Base-by-base conservation (phyloP, 2,329 filamentous ascomycete species). In the Phialocephala sp. region DNA sequence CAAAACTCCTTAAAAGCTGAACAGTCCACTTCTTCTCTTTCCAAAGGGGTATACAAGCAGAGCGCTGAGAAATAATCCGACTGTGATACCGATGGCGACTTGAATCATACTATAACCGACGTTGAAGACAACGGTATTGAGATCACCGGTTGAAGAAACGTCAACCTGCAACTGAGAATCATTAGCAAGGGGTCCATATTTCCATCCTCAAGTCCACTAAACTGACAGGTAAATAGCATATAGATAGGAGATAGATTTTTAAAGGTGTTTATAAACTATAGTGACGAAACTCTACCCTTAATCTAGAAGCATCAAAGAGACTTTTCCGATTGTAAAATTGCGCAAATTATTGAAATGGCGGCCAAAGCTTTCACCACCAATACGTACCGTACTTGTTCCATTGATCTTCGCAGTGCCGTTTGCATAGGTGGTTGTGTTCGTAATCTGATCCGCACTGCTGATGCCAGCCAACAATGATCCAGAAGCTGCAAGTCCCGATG, bases 391-490 rank as follows among this genome's bases (percentile, higher is more conserved):
- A 60, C 66, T 73, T 6, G 74, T 74, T 18, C 50, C 71, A 59
- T 72, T 75, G 11, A 74, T 60, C 22, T 69, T 72, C 1, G 60
- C 22, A 11, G 74, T 75, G 15, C 73, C 73, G 61, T 76, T 76
- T 22, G 64, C 37, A 62, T 69, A 72, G 8, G 66, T 67, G 15
- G 72, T 74, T 9, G 66, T 63, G 60, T 76, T 76, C 6, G 81
- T 85, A 54, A 88, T 81, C 60, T 83, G 79, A 67, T 89, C 81
- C 0, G 87, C 87, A 6, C 81, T 83, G 4, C 80, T 81, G 62
- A 90, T 78, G 18, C 87, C 87, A 8, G 84, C 83, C 5, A 89
- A 76, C 20, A 89, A 77, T 15, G 85, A 87, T 0, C 87, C 87
- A 35, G 82, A 82, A 0, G 85, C 85, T 3, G 87, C 87, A n/a